phyloP scores from a whole-genome alignment of 2,329 filamentous ascomycete genomes.

The Talaromyces funiculosus region DNA sequence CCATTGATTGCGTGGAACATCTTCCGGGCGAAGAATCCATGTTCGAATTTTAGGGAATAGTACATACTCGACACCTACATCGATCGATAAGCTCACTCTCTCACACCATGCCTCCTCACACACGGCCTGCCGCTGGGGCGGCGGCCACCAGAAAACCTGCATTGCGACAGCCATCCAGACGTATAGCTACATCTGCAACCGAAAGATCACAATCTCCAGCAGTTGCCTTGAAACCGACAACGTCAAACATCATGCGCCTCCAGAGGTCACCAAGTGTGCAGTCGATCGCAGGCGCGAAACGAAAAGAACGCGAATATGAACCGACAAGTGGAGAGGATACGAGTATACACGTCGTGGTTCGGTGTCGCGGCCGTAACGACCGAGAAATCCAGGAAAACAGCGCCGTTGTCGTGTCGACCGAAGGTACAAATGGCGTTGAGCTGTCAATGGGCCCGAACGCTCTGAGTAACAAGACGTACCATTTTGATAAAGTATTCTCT shows the following conservation, averaged over 20 bases:
- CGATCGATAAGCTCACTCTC: too few species aligned
- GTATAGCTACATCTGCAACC: conserved; percentile 49
- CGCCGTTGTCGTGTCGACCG: conserved; percentile 80
- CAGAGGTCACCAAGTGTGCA: conserved; percentile 41
- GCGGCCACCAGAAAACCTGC: conserved; percentile 46
- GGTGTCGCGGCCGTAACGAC: conserved; percentile 87
- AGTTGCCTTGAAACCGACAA: conserved; percentile 59
- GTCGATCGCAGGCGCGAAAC: conserved; percentile 60
- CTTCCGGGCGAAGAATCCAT: neutral
- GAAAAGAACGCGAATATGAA: conserved; percentile 83
- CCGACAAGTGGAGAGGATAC: conserved; percentile 69
- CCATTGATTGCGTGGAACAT: neutral
- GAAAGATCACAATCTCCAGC: conserved; percentile 63
- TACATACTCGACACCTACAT: neutral
- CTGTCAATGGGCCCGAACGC: conserved; percentile 89
- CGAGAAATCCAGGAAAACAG: conserved; percentile 92
- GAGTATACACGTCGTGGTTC: conserved; percentile 95
- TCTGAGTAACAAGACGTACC: conserved; percentile 91
- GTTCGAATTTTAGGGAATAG: neutral
- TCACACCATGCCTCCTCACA: conserved; percentile 47
- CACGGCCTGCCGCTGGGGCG: conserved; percentile 43
- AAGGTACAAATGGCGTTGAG: conserved; percentile 83
- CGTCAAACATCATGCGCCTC: conserved; percentile 31
- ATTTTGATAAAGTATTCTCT: conserved; percentile 96
- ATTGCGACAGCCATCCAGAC: conserved; percentile 47